These are phyloP conservation scores for Micractinium conductrix DNA, from an alignment of 139 green algal genomes.

Conservation along the genomic window DNA sequence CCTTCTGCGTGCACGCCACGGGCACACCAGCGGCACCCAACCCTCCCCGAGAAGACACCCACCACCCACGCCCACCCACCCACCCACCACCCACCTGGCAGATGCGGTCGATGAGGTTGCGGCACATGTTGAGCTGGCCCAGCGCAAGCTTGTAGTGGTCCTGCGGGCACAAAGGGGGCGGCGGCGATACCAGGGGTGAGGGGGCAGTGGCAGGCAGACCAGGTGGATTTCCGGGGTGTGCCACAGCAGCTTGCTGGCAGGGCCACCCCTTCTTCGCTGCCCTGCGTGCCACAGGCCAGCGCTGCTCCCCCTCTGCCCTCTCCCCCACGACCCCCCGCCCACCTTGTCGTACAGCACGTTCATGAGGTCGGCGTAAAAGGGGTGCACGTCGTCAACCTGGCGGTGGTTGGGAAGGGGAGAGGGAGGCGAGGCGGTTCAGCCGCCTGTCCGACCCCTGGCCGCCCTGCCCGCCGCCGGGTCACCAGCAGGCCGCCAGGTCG, in stretches of 20 bases:
- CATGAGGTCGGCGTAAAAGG: constrained; percentile 98
- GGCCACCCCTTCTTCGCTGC: background rate
- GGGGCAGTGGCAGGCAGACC: background rate
- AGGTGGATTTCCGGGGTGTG: background rate
- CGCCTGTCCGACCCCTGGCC: too few relatives aligned
- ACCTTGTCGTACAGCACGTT: constrained; percentile 99
- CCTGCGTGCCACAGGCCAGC: background rate
- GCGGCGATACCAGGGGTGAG: background rate
- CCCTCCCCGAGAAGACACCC: background rate
- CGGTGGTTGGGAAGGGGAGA: background rate
- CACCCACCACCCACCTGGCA: constrained; percentile 72
- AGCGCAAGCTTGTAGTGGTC: constrained; percentile 99
- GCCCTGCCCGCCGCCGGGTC: too few relatives aligned
- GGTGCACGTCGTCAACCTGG: constrained; percentile 96
- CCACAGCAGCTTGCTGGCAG: background rate
- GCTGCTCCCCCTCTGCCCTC: background rate
- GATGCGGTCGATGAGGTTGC: constrained; percentile 94
- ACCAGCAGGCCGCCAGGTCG: background rate
- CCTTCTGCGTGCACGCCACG: too few relatives aligned
- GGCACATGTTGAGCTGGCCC: constrained; percentile 94
- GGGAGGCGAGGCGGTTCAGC: too few relatives aligned
- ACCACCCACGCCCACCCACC: background rate
- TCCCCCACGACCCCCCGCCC: background rate
- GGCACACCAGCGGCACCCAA: background rate
- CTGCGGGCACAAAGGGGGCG: background rate